These are phyloP conservation scores for Trichophyton verrucosum DNA, from an alignment of 2,329 filamentous ascomycete genomes.

Conservation along the genomic window DNA sequence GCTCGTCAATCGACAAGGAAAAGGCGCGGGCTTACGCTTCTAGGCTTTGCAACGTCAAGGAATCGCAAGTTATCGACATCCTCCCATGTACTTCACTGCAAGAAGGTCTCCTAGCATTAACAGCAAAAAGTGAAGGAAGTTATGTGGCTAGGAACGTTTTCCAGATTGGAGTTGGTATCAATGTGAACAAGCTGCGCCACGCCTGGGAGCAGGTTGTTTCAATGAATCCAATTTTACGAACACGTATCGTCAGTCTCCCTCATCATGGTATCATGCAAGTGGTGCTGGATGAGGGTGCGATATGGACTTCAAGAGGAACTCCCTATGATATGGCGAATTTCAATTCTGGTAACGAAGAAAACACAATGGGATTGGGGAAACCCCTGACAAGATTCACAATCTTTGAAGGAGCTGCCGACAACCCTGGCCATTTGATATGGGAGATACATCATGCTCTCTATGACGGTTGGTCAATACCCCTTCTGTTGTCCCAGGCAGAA, in stretches of 20 bases:
- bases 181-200: conserved; percentile 23
- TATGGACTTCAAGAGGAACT: conserved; percentile 10
- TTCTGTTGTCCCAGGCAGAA: neutral
- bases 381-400: neutral
- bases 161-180: conserved; percentile 16
- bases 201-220: conserved; percentile 25
- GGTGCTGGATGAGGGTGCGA: conserved; percentile 13
- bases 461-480: conserved; percentile 1
- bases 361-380: neutral
- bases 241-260: conserved; percentile 16
- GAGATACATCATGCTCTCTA: conserved; percentile 5
- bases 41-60: conserved; percentile 4
- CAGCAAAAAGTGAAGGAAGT: conserved; percentile 22
- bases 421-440: neutral
- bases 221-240: conserved; percentile 30
- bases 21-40: neutral
- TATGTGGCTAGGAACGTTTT: conserved; percentile 26
- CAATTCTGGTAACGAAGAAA: neutral
- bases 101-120: conserved; percentile 29
- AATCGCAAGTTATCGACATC: conserved; percentile 17
- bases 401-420: neutral
- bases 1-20: neutral
- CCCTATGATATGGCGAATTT: neutral
- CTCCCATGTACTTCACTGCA: conserved; percentile 31
- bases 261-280: conserved; percentile 16